phyloP scores from a whole-genome alignment of 768 basidiomycete species.

The Gloeopeniophorella convolvens region DNA sequence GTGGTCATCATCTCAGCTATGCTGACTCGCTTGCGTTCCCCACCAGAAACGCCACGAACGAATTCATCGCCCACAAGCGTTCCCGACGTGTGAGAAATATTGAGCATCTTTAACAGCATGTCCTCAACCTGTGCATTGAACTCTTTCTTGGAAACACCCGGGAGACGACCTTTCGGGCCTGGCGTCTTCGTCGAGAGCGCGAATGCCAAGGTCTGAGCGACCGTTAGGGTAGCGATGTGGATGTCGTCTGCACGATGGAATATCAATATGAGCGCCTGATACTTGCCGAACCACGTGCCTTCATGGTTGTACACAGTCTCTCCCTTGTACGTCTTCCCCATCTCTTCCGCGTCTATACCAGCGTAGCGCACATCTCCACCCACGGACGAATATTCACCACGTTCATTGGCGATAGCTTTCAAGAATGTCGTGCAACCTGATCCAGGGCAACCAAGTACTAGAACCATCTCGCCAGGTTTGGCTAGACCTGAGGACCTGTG shows the following conservation, averaged over 20 bases:
- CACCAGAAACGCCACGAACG: constrained; percentile 75
- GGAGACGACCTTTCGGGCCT: constrained; percentile 65
- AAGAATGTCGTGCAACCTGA: constrained; percentile 85
- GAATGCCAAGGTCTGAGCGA: constrained; percentile 69
- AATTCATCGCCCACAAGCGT: constrained; percentile 87
- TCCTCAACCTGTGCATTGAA: constrained; percentile 53
- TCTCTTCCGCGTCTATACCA: constrained; percentile 69
- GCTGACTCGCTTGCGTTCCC: constrained; percentile 73
- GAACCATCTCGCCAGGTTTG: constrained; percentile 18
- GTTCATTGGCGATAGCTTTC: constrained; percentile 73
- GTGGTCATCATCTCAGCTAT: constrained; percentile 87
- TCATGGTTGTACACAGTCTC: constrained; percentile 78
- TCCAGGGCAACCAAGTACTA: constrained; percentile 61
- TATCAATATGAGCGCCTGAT: constrained; percentile 23
- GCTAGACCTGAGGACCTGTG: constrained; percentile 15
- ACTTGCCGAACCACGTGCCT: constrained; percentile 33
- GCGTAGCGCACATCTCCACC: constrained; percentile 75
- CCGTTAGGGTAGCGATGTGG: constrained; percentile 78
- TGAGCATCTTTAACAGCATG: constrained; percentile 69
- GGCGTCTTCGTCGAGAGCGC: constrained; percentile 70
- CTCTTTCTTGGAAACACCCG: constrained; percentile 53
- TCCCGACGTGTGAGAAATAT: constrained; percentile 69
- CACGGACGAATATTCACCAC: constrained; percentile 56
- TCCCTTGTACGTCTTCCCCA: constrained; percentile 70
- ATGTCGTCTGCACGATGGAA: constrained; percentile 52